Percentiles rank a stretch among this genome's conserved stretches.
Evolutionary conservation across 1,284 basidiomycete genomes (phyloP).

Genomic region (Kwoniella shivajii): DNA sequence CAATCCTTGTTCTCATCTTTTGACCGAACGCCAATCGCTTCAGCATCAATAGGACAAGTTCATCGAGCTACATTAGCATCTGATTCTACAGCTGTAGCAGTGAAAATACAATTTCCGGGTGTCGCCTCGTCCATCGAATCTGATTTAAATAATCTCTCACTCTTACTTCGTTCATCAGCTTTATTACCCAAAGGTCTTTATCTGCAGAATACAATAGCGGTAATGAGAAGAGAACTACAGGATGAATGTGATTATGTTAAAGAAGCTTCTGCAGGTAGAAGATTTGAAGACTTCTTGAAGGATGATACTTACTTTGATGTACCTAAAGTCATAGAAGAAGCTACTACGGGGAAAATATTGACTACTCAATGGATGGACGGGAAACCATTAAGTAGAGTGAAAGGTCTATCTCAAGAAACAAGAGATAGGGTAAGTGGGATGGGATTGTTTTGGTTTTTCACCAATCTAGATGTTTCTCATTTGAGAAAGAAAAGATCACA

Average conservation of each 20-base stretch:
- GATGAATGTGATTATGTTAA: slow-evolving; percentile 94
- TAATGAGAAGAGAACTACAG: slow-evolving; percentile 86
- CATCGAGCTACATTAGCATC: slow-evolving; percentile 72
- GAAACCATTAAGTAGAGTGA: slow-evolving; percentile 71
- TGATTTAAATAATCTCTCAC: slow-evolving; percentile 83
- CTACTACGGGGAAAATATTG: slow-evolving; percentile 77
- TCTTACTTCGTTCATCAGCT: slow-evolving; percentile 76
- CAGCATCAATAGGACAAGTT: slow-evolving; percentile 97
- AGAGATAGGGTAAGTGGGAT: slow-evolving; percentile 68
- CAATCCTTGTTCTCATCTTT: slow-evolving; percentile 71
- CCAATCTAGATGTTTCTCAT: background rate
- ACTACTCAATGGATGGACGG: slow-evolving; percentile 89
- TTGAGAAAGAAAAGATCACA: too few species aligned
- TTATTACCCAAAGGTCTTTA: slow-evolving; percentile 87
- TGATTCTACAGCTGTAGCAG: slow-evolving; percentile 64
- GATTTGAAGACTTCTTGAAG: slow-evolving; percentile 66
- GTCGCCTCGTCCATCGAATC: slow-evolving; percentile 82
- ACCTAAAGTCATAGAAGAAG: slow-evolving; percentile 75
- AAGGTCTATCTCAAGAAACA: slow-evolving; percentile 64
- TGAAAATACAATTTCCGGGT: slow-evolving; percentile 97
- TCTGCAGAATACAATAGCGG: slow-evolving; percentile 81
- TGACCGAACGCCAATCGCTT: slow-evolving; percentile 85
- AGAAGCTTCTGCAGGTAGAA: slow-evolving; percentile 73
- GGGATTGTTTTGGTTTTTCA: background rate
- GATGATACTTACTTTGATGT: slow-evolving; percentile 72